phyloP scores from a whole-genome alignment of 768 basidiomycete genomes.

The Leucocoprinus sp. region DNA sequence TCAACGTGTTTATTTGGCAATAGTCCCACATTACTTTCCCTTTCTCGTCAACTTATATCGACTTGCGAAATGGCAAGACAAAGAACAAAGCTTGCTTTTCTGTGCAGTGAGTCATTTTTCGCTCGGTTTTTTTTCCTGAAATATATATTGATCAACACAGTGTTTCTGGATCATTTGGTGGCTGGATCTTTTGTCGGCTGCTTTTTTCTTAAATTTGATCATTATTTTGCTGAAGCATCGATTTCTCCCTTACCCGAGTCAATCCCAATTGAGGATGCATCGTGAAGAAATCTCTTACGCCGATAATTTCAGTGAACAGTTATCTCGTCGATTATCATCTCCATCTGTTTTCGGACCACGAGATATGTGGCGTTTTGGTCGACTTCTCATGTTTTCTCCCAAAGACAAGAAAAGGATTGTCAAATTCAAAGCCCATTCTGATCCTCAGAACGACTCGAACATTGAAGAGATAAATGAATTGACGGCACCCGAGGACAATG shows the following conservation, averaged over 20 bases:
- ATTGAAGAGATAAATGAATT: slow-evolving; percentile 9
- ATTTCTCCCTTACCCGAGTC: slow-evolving; percentile 46
- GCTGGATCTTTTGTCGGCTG: slow-evolving; percentile 45
- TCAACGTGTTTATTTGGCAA: slow-evolving; percentile 48
- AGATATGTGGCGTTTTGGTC: slow-evolving; percentile 49
- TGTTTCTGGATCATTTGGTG: slow-evolving; percentile 61
- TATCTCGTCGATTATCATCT: slow-evolving; percentile 37
- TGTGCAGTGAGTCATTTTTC: slow-evolving; percentile 39
- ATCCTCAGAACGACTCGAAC: background rate
- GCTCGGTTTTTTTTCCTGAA: background rate
- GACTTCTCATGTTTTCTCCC: slow-evolving; percentile 26
- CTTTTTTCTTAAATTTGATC: slow-evolving; percentile 38
- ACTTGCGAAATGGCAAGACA: slow-evolving; percentile 51
- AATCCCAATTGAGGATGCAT: slow-evolving; percentile 44
- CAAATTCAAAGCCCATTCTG: background rate
- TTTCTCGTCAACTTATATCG: slow-evolving; percentile 29
- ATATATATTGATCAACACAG: slow-evolving; percentile 26
- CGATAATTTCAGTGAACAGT: slow-evolving; percentile 40
- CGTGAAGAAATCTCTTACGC: slow-evolving; percentile 42
- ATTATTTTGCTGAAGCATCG: slow-evolving; percentile 40
- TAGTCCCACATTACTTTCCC: slow-evolving; percentile 40
- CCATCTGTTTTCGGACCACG: slow-evolving; percentile 37
- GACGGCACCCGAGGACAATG: slow-evolving; percentile 25
- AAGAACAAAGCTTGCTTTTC: slow-evolving; percentile 34
- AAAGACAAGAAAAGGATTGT: slow-evolving; percentile 20